Evolutionary conservation across 2,329 filamentous ascomycete genomes (phyloP), one percentile per base, ranked within the genome.

Genomic region (Ceratocystiopsis brevicomis): DNA sequence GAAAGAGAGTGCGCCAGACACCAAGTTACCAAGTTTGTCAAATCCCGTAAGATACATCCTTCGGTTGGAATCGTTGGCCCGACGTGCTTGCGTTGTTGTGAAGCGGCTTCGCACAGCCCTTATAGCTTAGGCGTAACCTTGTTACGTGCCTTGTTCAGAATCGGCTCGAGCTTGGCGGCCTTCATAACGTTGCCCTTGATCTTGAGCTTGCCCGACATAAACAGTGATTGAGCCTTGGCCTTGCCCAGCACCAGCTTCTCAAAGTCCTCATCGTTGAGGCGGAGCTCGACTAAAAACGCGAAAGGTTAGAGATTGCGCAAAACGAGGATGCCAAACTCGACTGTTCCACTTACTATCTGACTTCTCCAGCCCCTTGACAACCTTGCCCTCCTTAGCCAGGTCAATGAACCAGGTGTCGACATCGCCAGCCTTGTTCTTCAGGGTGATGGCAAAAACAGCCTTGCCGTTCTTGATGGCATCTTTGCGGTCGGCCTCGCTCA

Each of bases 201-300:
- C 81, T 96, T 98, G 58, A 98, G 71, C 72, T 94, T 95, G 55
- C 90, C 90, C n/a, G 75, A 75, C 88, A 98, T 96, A 67, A 96
- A 95, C 50, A 98, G 67, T 53, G 79, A 78, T 71, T 98, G 90
- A 45, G 90, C 86, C 58, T 95, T 94, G 54, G 83, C 85, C 68
- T 92, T 85, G 59, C 90, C 90, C 35, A 69, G 57, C 44, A 93
- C 78, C 51, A 98, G 73, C 59, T 81, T 78, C 51, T 67, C 75
- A 58, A 98, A 98, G 63, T 96, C 85, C 45, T 75, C 73, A 49
- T 98, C 90, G 47, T 78, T 82, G 52, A 96, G 73, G 6, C 71
- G 61, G 39, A 96, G 73, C n/a, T 84, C 92, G 47, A 96, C 88
- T 90, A 16, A 6, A 6, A 11, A 21, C 19, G 19, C 10, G 8